Percentiles rank a stretch among this genome's conserved stretches.
phyloP scores from a whole-genome alignment of 179 eudicot genomes.

The Nepenthes alata region DNA sequence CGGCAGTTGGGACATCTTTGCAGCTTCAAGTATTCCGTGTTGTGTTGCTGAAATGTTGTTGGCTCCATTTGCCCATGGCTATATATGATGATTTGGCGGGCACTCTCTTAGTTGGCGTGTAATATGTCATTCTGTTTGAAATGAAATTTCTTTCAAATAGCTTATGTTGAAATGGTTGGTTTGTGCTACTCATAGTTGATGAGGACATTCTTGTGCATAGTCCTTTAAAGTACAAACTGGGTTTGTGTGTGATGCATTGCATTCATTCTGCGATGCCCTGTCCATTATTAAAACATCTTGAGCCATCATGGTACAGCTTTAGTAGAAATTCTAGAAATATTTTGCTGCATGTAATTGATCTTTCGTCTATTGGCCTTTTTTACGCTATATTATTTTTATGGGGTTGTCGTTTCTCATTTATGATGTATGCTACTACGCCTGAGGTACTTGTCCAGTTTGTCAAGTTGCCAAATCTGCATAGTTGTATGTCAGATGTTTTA shows the following conservation, averaged over 20 bases:
- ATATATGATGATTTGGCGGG: background rate
- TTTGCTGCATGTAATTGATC: too few relatives aligned
- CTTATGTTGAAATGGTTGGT: background rate
- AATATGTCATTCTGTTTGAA: background rate
- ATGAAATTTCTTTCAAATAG: background rate
- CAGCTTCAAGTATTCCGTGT: conserved; percentile 1
- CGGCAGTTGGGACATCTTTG: background rate
- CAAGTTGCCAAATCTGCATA: too few relatives aligned
- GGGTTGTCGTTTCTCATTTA: too few relatives aligned
- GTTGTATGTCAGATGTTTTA: too few relatives aligned
- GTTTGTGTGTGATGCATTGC: conserved; percentile 1
- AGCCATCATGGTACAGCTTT: background rate
- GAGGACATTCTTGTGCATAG: conserved; percentile 3
- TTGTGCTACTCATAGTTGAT: background rate
- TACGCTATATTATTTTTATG: too few relatives aligned
- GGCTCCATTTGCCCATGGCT: background rate
- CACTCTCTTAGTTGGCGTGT: background rate
- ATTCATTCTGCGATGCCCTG: background rate
- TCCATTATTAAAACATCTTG: background rate
- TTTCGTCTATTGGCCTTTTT: too few relatives aligned
- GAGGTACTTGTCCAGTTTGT: too few relatives aligned
- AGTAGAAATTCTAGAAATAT: background rate
- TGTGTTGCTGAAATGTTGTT: background rate
- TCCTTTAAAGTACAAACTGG: conserved; percentile 18
- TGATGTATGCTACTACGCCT: too few relatives aligned